These are phyloP conservation scores for Ceratocystis ficicola DNA, from an alignment of 2,329 filamentous ascomycete genomes.

Conservation along the genomic window DNA sequence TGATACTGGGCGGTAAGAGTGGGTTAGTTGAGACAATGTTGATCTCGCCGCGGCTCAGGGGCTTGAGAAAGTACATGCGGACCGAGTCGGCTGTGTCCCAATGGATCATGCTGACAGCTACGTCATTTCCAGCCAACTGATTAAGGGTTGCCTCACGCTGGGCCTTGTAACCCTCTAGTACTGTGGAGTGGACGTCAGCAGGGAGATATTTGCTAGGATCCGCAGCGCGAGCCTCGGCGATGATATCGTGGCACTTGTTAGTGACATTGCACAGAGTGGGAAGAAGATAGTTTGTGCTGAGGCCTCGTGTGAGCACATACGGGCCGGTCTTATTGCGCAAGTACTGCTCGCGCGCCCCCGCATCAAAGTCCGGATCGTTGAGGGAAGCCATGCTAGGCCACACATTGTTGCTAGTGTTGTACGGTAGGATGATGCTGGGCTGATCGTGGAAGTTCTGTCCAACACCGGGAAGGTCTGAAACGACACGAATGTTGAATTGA, in stretches of 20 bases:
- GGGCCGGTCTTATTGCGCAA: constrained; percentile 27
- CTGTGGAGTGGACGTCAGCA: constrained; percentile 28
- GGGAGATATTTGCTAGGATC: constrained; percentile 30
- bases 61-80: constrained; percentile 30
- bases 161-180: constrained; percentile 31
- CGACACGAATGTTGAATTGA: constrained; percentile 31
- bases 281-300: constrained; percentile 28
- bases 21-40: constrained; percentile 31
- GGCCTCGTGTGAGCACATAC: constrained; percentile 27
- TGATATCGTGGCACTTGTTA: constrained; percentile 26
- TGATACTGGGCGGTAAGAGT: constrained; percentile 29
- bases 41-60: constrained; percentile 33
- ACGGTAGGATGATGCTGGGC: constrained; percentile 25
- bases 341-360: constrained; percentile 28
- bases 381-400: constrained; percentile 25
- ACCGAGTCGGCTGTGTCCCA: constrained; percentile 28
- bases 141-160: constrained; percentile 29
- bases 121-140: constrained; percentile 27
- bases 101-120: constrained; percentile 28
- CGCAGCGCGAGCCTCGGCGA: constrained; percentile 27
- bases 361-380: constrained; percentile 28
- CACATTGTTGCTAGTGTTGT: constrained; percentile 26
- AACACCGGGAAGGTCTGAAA: constrained; percentile 38
- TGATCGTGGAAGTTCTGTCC: constrained; percentile 39
- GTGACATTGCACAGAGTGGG: constrained; percentile 30